A percentile compares a stretch with the other conserved stretches of the same genome.
Evolutionary conservation across 495 filamentous ascomycete species (phyloP).

Genomic region (Xylaria castorea): DNA sequence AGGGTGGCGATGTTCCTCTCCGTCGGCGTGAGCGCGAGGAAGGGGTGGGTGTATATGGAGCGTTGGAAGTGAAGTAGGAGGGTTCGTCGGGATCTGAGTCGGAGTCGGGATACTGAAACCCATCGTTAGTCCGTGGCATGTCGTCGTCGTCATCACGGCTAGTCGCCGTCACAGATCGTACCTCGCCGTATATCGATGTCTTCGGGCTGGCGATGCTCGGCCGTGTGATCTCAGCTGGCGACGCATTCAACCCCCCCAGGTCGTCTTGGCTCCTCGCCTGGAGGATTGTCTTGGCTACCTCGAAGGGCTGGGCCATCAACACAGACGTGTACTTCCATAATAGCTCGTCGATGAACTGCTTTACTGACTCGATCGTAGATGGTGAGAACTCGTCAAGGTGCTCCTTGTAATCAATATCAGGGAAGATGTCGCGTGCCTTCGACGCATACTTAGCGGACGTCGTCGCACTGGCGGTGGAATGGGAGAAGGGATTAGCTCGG

Average conservation of each 20-base stretch:
- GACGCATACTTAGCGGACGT: conserved; percentile 64
- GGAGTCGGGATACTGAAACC: conserved; percentile 52
- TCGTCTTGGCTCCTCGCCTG: conserved; percentile 72
- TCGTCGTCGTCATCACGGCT: not conserved
- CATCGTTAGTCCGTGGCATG: conserved; percentile 12
- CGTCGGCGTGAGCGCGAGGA: conserved; percentile 48
- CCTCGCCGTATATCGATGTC: conserved; percentile 55
- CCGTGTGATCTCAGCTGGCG: conserved; percentile 34
- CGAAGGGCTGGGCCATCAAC: conserved; percentile 91
- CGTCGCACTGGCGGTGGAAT: conserved; percentile 53
- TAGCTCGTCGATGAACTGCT: conserved; percentile 76
- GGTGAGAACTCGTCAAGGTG: conserved; percentile 81
- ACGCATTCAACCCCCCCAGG: conserved; percentile 43
- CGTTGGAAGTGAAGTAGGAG: conserved; percentile 81
- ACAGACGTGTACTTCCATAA: conserved; percentile 85
- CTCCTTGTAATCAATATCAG: conserved; percentile 87
- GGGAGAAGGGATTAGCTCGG: conserved; percentile 51
- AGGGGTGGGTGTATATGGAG: conserved; percentile 65
- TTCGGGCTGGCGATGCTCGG: conserved; percentile 46
- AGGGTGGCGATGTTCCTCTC: conserved; percentile 42
- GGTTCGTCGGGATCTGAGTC: conserved; percentile 81
- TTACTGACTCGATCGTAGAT: conserved; percentile 72
- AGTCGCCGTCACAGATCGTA: conserved; percentile 37
- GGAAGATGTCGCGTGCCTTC: conserved; percentile 82
- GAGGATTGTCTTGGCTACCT: conserved; percentile 91